Evolutionary conservation across 2,329 filamentous ascomycete species (phyloP).

Genomic region (Colletotrichum musicola): DNA sequence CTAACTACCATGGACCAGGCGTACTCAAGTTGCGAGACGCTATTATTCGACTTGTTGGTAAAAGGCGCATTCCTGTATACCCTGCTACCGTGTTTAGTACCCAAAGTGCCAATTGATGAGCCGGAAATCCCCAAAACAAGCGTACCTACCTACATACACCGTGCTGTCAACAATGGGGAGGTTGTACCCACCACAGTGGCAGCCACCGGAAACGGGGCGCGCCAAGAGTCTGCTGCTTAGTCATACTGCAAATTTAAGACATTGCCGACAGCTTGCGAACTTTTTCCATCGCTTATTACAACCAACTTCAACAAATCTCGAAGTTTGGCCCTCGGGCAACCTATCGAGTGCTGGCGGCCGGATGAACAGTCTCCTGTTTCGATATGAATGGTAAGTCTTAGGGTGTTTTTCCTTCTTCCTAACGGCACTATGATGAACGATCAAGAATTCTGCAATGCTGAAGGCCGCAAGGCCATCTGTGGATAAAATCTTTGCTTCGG

Average conservation of each 20-base stretch:
- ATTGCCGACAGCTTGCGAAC: conserved; percentile 6
- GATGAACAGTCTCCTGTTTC: not conserved
- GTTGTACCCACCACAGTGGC: not conserved
- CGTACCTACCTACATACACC: not conserved
- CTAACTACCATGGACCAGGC: conserved; percentile 38
- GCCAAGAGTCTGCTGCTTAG: conserved; percentile 10
- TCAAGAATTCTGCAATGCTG: conserved; percentile 64
- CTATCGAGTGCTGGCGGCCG: not conserved
- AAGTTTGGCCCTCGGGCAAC: not conserved
- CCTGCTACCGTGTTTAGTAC: conserved; percentile 30
- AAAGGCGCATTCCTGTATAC: conserved; percentile 40
- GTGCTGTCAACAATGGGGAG: not conserved
- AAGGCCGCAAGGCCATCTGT: conserved; percentile 49
- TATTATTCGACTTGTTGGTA: conserved; percentile 36
- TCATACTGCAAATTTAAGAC: conserved; percentile 21
- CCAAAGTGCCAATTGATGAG: conserved; percentile 23
- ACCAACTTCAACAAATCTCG: not conserved
- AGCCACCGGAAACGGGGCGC: not conserved
- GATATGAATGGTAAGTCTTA: conserved; percentile 29
- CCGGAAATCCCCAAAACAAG: not conserved
- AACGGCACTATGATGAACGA: conserved; percentile 45
- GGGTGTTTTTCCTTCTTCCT: conserved; percentile 46
- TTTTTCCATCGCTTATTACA: not conserved
- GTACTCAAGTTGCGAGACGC: conserved; percentile 42
- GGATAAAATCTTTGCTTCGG: conserved; percentile 47